A percentile compares a stretch with the other conserved stretches of the same genome.
Conservation (phyloP, 768 basidiomycete species). For the Daedaleopsis sinensis region DNA sequence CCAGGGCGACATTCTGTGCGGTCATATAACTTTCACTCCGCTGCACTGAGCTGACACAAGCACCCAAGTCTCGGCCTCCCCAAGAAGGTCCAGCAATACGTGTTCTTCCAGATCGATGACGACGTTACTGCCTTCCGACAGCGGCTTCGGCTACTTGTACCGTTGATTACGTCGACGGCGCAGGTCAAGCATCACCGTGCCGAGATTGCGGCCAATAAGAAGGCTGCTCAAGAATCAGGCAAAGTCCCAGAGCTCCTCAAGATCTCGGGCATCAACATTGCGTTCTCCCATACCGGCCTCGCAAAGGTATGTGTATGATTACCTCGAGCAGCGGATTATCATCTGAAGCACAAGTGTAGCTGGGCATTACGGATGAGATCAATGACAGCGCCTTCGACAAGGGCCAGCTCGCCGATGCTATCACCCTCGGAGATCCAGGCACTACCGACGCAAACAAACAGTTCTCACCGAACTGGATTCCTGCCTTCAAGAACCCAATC, state of each 20-base stretch:
- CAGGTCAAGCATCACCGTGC: constrained; percentile 35
- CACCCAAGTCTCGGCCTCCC: constrained; percentile 50
- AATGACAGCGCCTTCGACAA: constrained; percentile 39
- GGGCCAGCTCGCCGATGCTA: constrained; percentile 46
- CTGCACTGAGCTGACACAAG: not conserved
- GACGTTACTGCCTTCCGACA: constrained; percentile 46
- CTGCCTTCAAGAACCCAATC: constrained; percentile 45
- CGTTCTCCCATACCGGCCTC: constrained; percentile 55
- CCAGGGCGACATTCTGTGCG: constrained; percentile 32
- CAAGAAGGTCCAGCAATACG: constrained; percentile 54
- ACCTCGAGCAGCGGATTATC: not conserved
- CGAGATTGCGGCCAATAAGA: constrained; percentile 22
- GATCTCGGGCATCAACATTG: constrained; percentile 51
- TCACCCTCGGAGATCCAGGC: constrained; percentile 35
- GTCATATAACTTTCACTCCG: not conserved
- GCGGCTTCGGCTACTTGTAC: constrained; percentile 42
- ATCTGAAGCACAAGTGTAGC: constrained; percentile 17
- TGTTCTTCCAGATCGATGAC: constrained; percentile 53
- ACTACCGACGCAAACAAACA: no score
- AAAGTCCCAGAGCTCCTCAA: constrained; percentile 36
- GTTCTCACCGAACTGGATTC: constrained; percentile 59
- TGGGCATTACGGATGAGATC: constrained; percentile 44
- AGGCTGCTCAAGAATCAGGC: constrained; percentile 24
- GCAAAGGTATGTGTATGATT: constrained; percentile 34
- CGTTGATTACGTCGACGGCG: constrained; percentile 49